Evolutionary conservation across 2,329 filamentous ascomycete species (phyloP), one percentile per base, ranked within the genome.

Genomic region (Xylariaceae sp.): DNA sequence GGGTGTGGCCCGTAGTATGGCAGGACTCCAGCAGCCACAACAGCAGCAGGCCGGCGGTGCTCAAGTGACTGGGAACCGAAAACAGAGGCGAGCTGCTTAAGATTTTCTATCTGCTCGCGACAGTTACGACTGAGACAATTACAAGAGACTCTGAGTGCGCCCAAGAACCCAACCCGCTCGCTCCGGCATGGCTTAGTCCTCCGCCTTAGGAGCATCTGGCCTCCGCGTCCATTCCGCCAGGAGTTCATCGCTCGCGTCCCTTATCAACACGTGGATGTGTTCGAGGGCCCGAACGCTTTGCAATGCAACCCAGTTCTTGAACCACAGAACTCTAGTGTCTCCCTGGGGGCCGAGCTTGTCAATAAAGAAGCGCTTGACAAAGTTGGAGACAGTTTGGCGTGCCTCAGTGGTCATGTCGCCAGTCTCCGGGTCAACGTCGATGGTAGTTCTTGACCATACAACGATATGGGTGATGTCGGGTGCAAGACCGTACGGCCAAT

Each of bases 271-370:
- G 71, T 97, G 92, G 65, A 96, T 86, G 70, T 96, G 92, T 74
- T 96, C 91, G 46, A 96, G 76, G 2, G 88, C 81, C 64, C 91
- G 83, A 42, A 96, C 87, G 64, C 89, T 95, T 75, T 96, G 95
- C 68, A 96, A 73, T 30, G 85, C 84, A 56, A 84, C 85, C 91
- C 91, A 96, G 65, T 96, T 96, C 79, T 92, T 95, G 74, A 96
- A 96, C 90, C 91, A 97, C 57, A 91, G 69, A 44, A 86, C 81
- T 47, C 72, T 74, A 4, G 76, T 72, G 54, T 73, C 71, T n/a
- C 77, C 78, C 3, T 70, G 73, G 0, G 71, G 68, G 0, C 77
- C 78, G 9, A 88, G 72, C 32, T 71, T 72, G n/a, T 79, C 74
- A 35, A 80, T 74, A 67, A 96, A 96, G 12, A 79, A 86, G 59